Evolutionary conservation across 2,329 filamentous ascomycete genomes (phyloP).

Genomic region (Hypoxylon sp.): DNA sequence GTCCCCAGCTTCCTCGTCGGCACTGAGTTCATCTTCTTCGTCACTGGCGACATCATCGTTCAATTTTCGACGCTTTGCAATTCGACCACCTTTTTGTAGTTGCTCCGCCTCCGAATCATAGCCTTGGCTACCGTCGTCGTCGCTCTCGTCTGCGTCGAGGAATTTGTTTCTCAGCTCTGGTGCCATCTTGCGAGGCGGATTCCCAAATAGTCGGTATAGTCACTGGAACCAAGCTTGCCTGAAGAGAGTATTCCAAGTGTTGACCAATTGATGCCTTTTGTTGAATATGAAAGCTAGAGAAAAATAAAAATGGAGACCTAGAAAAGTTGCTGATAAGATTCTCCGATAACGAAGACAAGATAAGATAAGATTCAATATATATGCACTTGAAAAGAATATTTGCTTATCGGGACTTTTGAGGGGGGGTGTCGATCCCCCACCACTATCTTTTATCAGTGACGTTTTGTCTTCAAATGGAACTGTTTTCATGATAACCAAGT

Average conservation of each 20-base stretch:
- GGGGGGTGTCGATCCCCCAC: constrained; percentile 43
- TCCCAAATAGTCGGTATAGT: not conserved
- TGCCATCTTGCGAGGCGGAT: constrained; percentile 65
- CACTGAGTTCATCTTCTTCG: constrained; percentile 54
- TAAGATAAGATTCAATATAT: constrained; percentile 6
- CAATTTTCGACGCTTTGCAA: constrained; percentile 66
- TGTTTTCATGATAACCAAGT: constrained; percentile 24
- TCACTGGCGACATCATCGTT: constrained; percentile 49
- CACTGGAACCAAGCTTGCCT: not conserved
- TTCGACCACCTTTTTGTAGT: constrained; percentile 74
- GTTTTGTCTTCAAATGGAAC: constrained; percentile 19
- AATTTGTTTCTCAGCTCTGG: constrained; percentile 81
- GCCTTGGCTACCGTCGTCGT: constrained; percentile 70
- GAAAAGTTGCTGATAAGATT: constrained; percentile 24
- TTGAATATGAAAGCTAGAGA: not conserved
- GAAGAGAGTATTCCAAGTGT: not conserved
- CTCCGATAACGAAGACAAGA: constrained; percentile 21
- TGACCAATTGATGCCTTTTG: constrained; percentile 8
- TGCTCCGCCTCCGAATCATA: constrained; percentile 79
- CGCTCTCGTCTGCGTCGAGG: constrained; percentile 73
- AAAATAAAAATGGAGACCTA: constrained; percentile 36
- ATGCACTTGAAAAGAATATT: constrained; percentile 2
- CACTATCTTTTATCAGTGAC: constrained; percentile 38
- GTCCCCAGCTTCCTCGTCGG: constrained; percentile 53
- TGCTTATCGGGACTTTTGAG: constrained; percentile 29